Conservation (phyloP, 148 eudicot genomes). For the Cornus florida region DNA sequence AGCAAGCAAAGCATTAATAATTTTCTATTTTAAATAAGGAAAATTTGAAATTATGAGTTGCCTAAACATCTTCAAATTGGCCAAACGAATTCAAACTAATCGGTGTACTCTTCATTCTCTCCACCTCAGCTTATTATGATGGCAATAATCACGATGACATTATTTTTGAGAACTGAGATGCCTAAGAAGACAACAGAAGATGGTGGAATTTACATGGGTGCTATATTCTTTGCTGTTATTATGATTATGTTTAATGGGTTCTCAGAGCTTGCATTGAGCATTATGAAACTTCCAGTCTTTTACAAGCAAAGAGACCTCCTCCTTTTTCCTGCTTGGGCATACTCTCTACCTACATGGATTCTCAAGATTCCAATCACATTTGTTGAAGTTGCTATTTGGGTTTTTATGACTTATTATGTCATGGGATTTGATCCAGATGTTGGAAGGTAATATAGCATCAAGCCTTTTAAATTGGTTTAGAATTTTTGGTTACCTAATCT, state of each 20-base stretch:
- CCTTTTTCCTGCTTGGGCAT: constrained; percentile 78
- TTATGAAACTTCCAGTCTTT: constrained; percentile 69
- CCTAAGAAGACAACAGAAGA: constrained; percentile 35
- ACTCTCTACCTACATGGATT: constrained; percentile 60
- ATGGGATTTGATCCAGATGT: constrained; percentile 64
- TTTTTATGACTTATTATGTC: constrained; percentile 54
- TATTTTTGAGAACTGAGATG: constrained; percentile 53
- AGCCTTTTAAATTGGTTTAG: no score
- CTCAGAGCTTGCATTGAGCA: constrained; percentile 60
- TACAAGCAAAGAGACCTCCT: constrained; percentile 74
- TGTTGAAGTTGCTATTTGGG: constrained; percentile 62
- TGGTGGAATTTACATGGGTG: constrained; percentile 62
- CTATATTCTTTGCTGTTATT: constrained; percentile 54
- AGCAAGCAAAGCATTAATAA: neutral
- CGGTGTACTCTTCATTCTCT: neutral
- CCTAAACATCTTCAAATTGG: neutral
- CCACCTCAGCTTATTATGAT: constrained; percentile 46
- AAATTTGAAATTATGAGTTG: neutral
- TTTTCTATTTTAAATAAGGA: neutral
- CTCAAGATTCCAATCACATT: constrained; percentile 63
- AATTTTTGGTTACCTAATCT: neutral
- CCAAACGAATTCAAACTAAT: neutral
- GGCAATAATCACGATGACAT: constrained; percentile 48
- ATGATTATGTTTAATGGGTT: constrained; percentile 67
- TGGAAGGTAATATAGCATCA: constrained; percentile 24